phyloP scores from a whole-genome alignment of 73 alveolate genomes.

The Tetrahymena thermophila region DNA sequence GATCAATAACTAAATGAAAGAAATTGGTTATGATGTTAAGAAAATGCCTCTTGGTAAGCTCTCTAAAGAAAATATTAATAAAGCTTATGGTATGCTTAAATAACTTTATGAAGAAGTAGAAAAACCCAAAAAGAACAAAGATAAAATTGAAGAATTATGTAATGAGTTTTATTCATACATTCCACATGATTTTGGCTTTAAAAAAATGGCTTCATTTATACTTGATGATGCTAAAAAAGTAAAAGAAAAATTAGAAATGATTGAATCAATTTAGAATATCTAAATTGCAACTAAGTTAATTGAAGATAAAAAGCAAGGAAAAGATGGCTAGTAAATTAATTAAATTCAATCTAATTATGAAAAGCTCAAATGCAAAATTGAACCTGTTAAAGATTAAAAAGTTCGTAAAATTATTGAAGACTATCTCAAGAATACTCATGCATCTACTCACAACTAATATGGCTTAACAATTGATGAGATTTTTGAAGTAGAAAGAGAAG shows the following conservation, averaged over 20 bases:
- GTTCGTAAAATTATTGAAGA: constrained; percentile 44
- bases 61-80: constrained; percentile 47
- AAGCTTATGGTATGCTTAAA: constrained; percentile 62
- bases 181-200: constrained; percentile 92
- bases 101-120: constrained; percentile 54
- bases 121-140: constrained; percentile 17
- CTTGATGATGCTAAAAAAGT: constrained; percentile 67
- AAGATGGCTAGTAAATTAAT: constrained; percentile 42
- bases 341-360: constrained; percentile 38
- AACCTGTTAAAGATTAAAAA: constrained; percentile 42
- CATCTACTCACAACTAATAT: constrained; percentile 42
- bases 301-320: constrained; percentile 34
- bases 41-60: constrained; percentile 81
- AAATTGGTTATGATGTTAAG: constrained; percentile 72
- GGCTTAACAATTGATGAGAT: constrained; percentile 48
- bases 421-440: constrained; percentile 59
- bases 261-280: constrained; percentile 64
- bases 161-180: constrained; percentile 79
- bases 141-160: constrained; percentile 49
- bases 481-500: constrained; percentile 63
- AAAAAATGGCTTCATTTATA: constrained; percentile 62
- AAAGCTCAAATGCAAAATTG: constrained; percentile 55
- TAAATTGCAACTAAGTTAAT: constrained; percentile 64
- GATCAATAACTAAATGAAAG: constrained; percentile 48
- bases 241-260: constrained; percentile 76